Conservation (phyloP, 179 eudicot species). For the Drosera spatulata region DNA sequence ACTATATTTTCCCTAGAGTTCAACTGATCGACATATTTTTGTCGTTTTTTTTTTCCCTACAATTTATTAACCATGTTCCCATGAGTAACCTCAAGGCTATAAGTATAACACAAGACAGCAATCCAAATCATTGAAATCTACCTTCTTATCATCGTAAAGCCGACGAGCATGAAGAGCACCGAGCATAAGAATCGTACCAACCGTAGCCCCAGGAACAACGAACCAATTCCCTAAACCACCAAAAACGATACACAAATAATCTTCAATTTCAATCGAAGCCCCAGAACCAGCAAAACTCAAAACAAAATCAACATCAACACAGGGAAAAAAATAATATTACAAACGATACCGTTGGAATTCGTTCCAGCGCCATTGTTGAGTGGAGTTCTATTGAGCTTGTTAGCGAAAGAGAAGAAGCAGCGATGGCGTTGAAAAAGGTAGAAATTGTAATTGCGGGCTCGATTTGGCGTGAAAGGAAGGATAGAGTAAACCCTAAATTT, state of each 20-base stretch:
- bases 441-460: not conserved
- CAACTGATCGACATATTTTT: no score
- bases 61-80: no score
- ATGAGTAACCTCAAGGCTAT: no score
- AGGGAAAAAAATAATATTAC: not conserved
- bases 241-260: not conserved
- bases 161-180: slow-evolving; percentile 95
- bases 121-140: slow-evolving; percentile 1
- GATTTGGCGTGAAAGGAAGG: slow-evolving; percentile 9
- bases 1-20: no score
- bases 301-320: not conserved
- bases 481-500: slow-evolving; percentile 20
- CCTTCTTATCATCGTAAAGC: slow-evolving; percentile 79
- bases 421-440: slow-evolving; percentile 3
- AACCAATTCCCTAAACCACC: slow-evolving; percentile 41
- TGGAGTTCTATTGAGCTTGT: slow-evolving; percentile 16
- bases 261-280: not conserved
- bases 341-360: slow-evolving; percentile 16
- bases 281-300: no score
- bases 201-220: slow-evolving; percentile 84
- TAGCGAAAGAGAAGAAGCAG: slow-evolving; percentile 6
- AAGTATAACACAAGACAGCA: no score
- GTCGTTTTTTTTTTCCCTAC: no score
- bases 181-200: slow-evolving; percentile 84
- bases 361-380: slow-evolving; percentile 13